Evolutionary conservation across 352 stramenopile genomes (phyloP), one percentile per base, ranked within the genome.

Genomic region (Plasmopara muralis): DNA sequence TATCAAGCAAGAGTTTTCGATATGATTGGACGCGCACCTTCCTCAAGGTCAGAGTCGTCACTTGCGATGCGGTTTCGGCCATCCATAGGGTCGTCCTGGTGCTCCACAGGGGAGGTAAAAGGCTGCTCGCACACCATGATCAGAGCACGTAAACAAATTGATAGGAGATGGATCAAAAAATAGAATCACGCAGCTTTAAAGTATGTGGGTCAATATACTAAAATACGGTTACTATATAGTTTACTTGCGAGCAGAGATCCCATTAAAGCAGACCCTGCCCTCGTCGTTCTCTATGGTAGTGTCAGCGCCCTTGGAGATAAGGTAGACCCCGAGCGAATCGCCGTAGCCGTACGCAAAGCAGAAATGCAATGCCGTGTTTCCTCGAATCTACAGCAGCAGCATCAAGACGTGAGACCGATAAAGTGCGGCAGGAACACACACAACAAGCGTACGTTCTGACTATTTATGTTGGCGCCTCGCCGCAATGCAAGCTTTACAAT

Each of bases 351-450:
- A 96, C 15, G 77, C 74, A 53, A 93, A 96, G 64, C 86, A 96
- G 52, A 94, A 96, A 43, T 96, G 88, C 38, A 97, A 69, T 14
- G 85, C 77, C 6, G 87, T 96, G 57, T 97, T 96, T 18, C 87
- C 83, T 55, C 79, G 77, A 37, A 77, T 66, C 76, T 87, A 39
- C 5, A 13, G 6, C 8, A 64, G 30, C 12, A 40, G 14, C 16
- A 57, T 12, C 18, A 45, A 5, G 0, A 18, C 9, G 16, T 50
- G 16, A 50, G 8, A 53, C 29, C 14, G 9, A 16, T 45, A 31
- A 15, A 6, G 18, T 12, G 31, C 10, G 31, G 40, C 25, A 33
- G 14, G 18, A 12, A 12, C 9, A 45, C 15, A 30, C n/a, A 40
- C 14, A 39, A 28, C 4, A 37, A 0, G 3, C 75, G 42, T 68